Conservation (phyloP, 208 protist species). For the Trypanosoma melophagium region DNA sequence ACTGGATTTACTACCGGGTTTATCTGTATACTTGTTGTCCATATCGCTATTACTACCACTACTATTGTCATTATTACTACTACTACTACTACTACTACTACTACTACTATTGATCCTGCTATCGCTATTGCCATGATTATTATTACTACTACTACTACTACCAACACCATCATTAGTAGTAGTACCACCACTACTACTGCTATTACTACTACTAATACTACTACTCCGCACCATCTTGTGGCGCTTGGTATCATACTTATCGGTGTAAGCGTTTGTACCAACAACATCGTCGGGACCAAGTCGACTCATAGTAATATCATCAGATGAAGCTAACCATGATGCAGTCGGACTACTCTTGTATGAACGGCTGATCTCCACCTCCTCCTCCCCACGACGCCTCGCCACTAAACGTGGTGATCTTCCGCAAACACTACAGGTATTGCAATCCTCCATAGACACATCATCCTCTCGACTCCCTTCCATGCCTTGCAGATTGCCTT, state of each 20-base stretch:
- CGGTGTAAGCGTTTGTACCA: neutral
- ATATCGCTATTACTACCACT: neutral
- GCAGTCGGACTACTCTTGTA: slow-evolving; percentile 60
- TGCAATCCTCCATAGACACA: neutral
- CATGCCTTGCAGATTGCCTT: no score
- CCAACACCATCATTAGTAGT: neutral
- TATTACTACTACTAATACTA: neutral
- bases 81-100: neutral
- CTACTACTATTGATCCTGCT: neutral
- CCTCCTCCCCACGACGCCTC: slow-evolving; percentile 58
- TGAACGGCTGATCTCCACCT: slow-evolving; percentile 72
- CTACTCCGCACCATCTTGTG: neutral
- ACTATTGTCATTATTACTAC: neutral
- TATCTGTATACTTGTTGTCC: neutral
- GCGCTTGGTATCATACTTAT: neutral
- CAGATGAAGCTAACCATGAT: slow-evolving; percentile 63
- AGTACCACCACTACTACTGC: neutral
- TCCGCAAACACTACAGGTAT: neutral
- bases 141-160: neutral
- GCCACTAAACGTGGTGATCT: slow-evolving; percentile 32
- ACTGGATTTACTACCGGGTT: neutral
- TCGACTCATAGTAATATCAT: slow-evolving; percentile 21
- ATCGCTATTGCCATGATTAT: neutral
- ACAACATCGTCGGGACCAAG: slow-evolving; percentile 4
- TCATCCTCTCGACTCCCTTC: no score